Evolutionary conservation across 1,139 yeast genomes (phyloP).

Genomic region (Kurtzmaniella quercitrusa): DNA sequence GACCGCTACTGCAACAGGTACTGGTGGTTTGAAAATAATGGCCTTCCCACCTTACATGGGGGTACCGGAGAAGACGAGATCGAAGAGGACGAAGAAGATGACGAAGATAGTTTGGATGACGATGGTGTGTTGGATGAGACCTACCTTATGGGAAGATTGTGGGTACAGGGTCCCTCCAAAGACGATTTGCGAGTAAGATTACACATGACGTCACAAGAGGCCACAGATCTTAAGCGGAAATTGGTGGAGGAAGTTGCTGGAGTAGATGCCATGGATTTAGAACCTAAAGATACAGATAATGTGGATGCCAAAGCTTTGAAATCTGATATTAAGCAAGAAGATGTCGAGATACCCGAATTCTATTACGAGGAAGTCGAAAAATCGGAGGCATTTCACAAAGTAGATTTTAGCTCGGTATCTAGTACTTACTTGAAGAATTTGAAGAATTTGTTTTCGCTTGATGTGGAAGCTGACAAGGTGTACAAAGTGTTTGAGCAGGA

Average conservation of each 20-base stretch:
- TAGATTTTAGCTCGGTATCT: slow-evolving; percentile 15
- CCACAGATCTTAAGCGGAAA: background rate
- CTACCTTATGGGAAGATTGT: slow-evolving; percentile 78
- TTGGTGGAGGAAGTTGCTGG: background rate
- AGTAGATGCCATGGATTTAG: too few relatives aligned
- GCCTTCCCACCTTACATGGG: slow-evolving; percentile 60
- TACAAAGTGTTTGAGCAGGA: slow-evolving; percentile 9
- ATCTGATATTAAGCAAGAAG: background rate
- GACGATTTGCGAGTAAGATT: slow-evolving; percentile 38
- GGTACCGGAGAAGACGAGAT: slow-evolving; percentile 34
- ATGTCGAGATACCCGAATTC: background rate
- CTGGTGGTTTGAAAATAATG: slow-evolving; percentile 94
- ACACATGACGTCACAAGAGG: background rate
- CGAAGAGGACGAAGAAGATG: slow-evolving; percentile 30
- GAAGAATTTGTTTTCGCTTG: slow-evolving; percentile 14
- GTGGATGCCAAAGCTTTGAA: too few relatives aligned
- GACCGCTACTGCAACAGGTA: slow-evolving; percentile 83
- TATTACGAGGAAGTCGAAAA: slow-evolving; percentile 8
- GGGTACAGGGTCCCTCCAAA: slow-evolving; percentile 89
- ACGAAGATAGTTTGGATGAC: slow-evolving; percentile 34
- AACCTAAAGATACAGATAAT: background rate
- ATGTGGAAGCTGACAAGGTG: slow-evolving; percentile 17
- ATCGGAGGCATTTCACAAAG: slow-evolving; percentile 8
- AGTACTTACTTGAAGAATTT: slow-evolving; percentile 6
- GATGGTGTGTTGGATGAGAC: slow-evolving; percentile 48